phyloP scores from a whole-genome alignment of 306 rosid species.

The Cyamopsis tetragonoloba region DNA sequence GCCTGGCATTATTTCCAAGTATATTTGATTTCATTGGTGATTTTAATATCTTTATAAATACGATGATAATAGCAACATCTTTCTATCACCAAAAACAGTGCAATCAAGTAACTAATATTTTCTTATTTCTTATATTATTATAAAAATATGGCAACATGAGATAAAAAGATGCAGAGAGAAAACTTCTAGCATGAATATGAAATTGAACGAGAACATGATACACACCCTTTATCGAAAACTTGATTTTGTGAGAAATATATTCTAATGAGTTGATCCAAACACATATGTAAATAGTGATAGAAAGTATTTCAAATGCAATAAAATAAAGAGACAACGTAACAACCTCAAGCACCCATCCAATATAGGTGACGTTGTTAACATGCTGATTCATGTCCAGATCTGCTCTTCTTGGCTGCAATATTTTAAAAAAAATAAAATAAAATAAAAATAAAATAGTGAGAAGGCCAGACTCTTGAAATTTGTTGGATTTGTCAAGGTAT shows the following conservation, averaged over 20 bases:
- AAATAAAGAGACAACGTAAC: slow-evolving; percentile 16
- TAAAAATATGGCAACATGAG: background rate
- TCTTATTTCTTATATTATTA: background rate
- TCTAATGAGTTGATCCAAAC: background rate
- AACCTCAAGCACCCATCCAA: slow-evolving; percentile 98
- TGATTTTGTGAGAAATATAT: background rate
- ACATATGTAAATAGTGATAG: background rate
- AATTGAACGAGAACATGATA: background rate
- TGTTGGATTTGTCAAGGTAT: slow-evolving; percentile 1
- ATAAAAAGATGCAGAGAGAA: background rate
- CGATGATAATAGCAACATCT: background rate
- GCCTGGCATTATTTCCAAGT: background rate
- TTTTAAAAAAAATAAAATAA: no score
- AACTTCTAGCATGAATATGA: background rate
- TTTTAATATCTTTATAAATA: background rate
- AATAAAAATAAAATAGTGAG: slow-evolving; percentile 34
- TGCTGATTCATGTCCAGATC: slow-evolving; percentile 96
- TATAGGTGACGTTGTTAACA: slow-evolving; percentile 87
- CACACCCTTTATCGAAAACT: background rate
- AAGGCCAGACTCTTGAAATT: slow-evolving; percentile 18
- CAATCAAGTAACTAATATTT: background rate
- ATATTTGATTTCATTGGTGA: background rate
- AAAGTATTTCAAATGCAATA: background rate
- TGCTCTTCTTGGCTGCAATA: slow-evolving; percentile 84
- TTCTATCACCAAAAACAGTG: background rate